phyloP scores from a whole-genome alignment of 257 asterid genomes.

The Nicotiana noctiflora region DNA sequence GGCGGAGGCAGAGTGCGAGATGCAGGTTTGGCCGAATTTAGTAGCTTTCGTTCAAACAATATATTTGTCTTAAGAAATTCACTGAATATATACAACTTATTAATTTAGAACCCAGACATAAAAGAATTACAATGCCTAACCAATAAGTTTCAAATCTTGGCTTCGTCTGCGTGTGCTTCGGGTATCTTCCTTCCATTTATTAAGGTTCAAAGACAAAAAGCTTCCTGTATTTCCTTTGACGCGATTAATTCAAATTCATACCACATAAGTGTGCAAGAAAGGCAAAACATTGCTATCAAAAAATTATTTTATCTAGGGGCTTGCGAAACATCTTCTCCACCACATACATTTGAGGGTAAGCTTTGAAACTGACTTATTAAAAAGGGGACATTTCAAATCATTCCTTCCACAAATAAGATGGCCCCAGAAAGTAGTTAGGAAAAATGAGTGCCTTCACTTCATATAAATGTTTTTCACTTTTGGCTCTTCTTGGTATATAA shows the following conservation, averaged over 20 bases:
- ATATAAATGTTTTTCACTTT: not conserved
- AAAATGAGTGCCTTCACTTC: constrained; percentile 1
- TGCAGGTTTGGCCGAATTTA: too few relatives aligned
- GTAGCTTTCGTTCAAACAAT: too few relatives aligned
- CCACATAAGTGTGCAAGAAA: fast-evolving
- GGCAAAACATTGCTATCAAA: not conserved
- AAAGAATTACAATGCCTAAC: too few relatives aligned
- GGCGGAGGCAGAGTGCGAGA: too few relatives aligned
- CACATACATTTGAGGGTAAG: too few relatives aligned
- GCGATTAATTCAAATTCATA: not conserved
- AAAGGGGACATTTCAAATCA: not conserved
- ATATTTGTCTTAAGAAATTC: too few relatives aligned
- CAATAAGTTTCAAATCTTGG: too few relatives aligned
- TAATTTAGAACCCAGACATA: too few relatives aligned
- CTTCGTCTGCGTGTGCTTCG: too few relatives aligned
- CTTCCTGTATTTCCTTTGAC: too few relatives aligned
- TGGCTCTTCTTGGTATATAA: not conserved
- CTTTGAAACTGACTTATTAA: not conserved
- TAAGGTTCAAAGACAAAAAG: not conserved
- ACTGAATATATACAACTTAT: too few relatives aligned
- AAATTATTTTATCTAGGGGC: not conserved
- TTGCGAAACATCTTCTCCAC: not conserved
- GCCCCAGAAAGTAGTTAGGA: not conserved
- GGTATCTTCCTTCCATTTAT: not conserved
- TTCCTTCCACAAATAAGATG: not conserved